Evolutionary conservation across 225 moss, liverwort and hornwort species (phyloP).

Genomic region (Sphagnum tenellum): DNA sequence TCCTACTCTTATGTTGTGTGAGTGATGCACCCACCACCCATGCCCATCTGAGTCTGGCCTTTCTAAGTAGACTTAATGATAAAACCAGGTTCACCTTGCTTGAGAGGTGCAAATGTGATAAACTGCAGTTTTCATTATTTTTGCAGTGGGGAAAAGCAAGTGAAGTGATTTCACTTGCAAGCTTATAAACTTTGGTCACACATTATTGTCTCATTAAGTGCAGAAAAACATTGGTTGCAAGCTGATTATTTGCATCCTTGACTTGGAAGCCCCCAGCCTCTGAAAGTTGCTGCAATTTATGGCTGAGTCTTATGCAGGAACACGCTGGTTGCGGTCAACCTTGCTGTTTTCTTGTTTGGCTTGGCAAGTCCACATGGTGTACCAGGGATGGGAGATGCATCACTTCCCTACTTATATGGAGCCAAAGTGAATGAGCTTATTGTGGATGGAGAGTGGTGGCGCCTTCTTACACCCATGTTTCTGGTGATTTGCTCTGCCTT

Average conservation of each 20-base stretch:
- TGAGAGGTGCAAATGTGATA: too few species aligned
- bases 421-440: slow-evolving; percentile 95
- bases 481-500: slow-evolving; percentile 34
- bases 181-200: too few species aligned
- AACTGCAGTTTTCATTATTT: too few species aligned
- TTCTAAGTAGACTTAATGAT: too few species aligned
- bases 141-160: too few species aligned
- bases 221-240: too few species aligned
- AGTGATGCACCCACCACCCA: slow-evolving; percentile 3
- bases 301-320: slow-evolving; percentile 41
- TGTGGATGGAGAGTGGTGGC: slow-evolving; percentile 90
- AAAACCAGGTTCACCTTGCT: too few species aligned
- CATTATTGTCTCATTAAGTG: too few species aligned
- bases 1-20: slow-evolving; percentile 54
- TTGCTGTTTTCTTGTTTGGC: slow-evolving; percentile 86
- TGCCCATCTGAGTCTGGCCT: too few species aligned
- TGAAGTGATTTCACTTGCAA: too few species aligned
- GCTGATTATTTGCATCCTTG: too few species aligned
- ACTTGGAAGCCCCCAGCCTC: too few species aligned
- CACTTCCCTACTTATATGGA: slow-evolving; percentile 82
- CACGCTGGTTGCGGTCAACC: slow-evolving; percentile 73
- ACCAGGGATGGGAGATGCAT: slow-evolving; percentile 71
- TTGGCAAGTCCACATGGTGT: slow-evolving; percentile 89
- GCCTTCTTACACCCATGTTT: slow-evolving; percentile 74
- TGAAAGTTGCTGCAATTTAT: neutral